Conservation (phyloP, 768 basidiomycete species). For the Leccinum sublutescens region DNA sequence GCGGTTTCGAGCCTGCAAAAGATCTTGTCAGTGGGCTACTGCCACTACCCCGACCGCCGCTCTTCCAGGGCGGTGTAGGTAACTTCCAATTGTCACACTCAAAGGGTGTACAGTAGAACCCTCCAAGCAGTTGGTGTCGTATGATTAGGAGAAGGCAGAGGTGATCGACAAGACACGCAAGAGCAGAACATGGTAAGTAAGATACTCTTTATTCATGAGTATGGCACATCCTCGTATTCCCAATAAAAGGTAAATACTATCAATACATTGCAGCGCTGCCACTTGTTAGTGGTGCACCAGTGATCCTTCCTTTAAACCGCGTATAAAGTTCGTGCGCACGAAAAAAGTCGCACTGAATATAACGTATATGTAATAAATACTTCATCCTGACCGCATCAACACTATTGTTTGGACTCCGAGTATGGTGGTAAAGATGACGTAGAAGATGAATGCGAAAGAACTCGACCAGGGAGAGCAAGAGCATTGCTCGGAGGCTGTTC, state of each 20-base stretch:
- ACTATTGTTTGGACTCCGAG: constrained; percentile 28
- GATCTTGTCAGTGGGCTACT: too few species aligned
- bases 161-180: too few species aligned
- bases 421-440: constrained; percentile 46
- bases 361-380: constrained; percentile 26
- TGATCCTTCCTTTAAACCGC: neutral
- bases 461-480: constrained; percentile 1
- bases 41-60: too few species aligned
- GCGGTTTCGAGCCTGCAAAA: too few species aligned
- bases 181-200: too few species aligned
- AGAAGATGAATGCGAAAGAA: constrained; percentile 37
- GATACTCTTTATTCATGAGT: too few species aligned
- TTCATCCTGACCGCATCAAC: neutral
- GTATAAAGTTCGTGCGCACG: neutral
- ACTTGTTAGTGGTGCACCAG: neutral
- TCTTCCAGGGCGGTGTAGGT: too few species aligned
- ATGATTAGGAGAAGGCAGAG: too few species aligned
- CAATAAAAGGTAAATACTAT: neutral
- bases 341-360: constrained; percentile 11
- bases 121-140: too few species aligned
- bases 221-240: too few species aligned
- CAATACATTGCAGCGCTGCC: neutral
- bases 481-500: constrained; percentile 18
- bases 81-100: too few species aligned
- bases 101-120: too few species aligned